Base-by-base conservation (phyloP, 768 basidiomycete genomes). In the Russula sp. region DNA sequence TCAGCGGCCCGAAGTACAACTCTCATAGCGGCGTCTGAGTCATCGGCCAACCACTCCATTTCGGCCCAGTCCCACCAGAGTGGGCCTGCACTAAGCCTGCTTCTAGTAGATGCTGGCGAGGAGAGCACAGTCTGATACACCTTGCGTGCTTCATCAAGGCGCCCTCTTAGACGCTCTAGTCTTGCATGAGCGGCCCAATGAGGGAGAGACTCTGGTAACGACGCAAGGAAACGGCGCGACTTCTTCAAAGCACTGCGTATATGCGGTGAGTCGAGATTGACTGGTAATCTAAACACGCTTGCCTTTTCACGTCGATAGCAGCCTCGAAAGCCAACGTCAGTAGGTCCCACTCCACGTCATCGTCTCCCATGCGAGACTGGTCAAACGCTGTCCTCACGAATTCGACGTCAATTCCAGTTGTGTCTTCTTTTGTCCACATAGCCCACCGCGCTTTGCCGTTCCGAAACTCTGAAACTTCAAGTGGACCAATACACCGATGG, bases 51-150 rank as follows among this genome's bases (percentile, higher is more conserved):
- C 91, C 91, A 94, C 73, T 92, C 90, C 81, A 90, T 81, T 69
- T 93, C 87, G 1, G 86, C 88, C 89, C 90, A 93, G 69, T 87
- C 83, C 85, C 86, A 91, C 88, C 88, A 93, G 65, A 93, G 71
- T 61, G 73, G 73, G 24, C 80, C 77, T 18, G 75, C 70, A 36
- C 77, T 80, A 5, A 71, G 71, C 36, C 75, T 73, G 13, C 72
- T 74, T 7, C 74, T 70, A 18, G 73, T 57, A 28, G 76, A 74
- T 3, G 78, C 75, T 1, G 83, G 76, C 7, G 81, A 76, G 48
- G 80, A 75, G 22, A 90, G 80, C 8, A 89, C 78, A 1, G 86
- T 85, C 67, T 86, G 80, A 73, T 90, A 94, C 3, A 94, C 79
- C 70, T 91, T 93, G 36, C 90, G 81, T 16, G 90, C 89, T 24